Conservation (phyloP, 768 basidiomycete genomes). For the Multifurca ochricompacta region DNA sequence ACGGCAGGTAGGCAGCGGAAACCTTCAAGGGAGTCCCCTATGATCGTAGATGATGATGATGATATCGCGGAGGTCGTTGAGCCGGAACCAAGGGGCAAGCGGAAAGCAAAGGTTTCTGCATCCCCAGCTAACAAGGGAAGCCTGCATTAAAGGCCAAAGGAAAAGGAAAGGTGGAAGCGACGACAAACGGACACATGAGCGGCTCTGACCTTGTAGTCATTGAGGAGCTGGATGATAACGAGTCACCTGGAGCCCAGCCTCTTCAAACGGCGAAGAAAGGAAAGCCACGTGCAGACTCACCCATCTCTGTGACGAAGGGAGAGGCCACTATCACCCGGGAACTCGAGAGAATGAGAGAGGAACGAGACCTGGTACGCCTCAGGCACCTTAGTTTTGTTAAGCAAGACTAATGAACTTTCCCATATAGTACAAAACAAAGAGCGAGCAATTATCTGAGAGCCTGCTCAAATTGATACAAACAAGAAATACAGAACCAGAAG, state of each 20-base stretch:
- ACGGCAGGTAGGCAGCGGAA: conserved; percentile 14
- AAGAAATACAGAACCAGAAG: conserved; percentile 61
- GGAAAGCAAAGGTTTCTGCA: conserved; percentile 9
- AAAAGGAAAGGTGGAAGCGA: conserved; percentile 29
- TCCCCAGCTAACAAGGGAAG: conserved; percentile 25
- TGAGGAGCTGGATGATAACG: conserved; percentile 15
- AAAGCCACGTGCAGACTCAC: background rate
- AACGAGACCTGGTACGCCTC: conserved; percentile 25
- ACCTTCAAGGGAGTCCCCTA: conserved; percentile 7
- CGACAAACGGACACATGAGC: conserved; percentile 16
- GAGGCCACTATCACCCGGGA: background rate
- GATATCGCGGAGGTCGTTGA: conserved; percentile 20
- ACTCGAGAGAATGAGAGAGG: conserved; percentile 21
- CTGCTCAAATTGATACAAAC: conserved; percentile 52
- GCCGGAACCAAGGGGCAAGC: conserved; percentile 15
- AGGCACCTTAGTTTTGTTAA: background rate
- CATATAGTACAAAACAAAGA: conserved; percentile 19
- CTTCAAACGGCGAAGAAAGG: conserved; percentile 3
- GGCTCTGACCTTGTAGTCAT: conserved; percentile 1
- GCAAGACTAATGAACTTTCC: background rate
- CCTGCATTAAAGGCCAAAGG: conserved; percentile 28
- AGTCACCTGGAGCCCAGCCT: conserved; percentile 15
- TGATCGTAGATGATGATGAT: conserved; percentile 19
- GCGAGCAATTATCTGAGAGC: conserved; percentile 39
- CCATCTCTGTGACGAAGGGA: background rate